Base-by-base conservation (phyloP, 2,329 filamentous ascomycete species). In the Madurella fahalii region DNA sequence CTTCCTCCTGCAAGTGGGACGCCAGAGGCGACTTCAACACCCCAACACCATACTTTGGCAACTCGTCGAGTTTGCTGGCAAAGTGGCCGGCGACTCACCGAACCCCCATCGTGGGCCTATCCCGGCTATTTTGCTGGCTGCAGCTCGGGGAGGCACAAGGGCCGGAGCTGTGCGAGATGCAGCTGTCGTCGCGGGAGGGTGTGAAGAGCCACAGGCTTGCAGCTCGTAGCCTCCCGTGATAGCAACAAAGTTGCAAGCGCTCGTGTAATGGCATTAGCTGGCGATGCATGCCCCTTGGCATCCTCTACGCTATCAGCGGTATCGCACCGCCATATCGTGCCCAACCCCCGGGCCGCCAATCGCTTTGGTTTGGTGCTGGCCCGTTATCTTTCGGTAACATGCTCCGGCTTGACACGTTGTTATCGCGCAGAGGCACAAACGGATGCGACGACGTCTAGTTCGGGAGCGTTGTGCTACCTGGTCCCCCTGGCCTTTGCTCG, bases 371-470 rank as follows among this genome's bases (percentile, higher is more conserved):
- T 57, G 52, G 41, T 47, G 49, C 52, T 59, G 60, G 54, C 52
- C 51, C 47, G 51, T 61, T 64, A 63, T 64, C 62, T 60, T 48
- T 50, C 13, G 53, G 31, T 25, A 46, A 48, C 47, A 57, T 54
- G 53, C 53, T 45, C 16, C 16, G 31, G 52, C 34, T 45, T 40
- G 41, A 41, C 47, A 55, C 50, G 16, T 30, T 20, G 40, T 18
- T 49, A 50, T 50, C 31, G 17, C 31, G 32, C 48, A 39, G 31
- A 18, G 48, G 18, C 40, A 13, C 9, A 8, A 42, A 40, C 46
- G 16, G 40, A 20, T 37, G 40, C 40, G n/a, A 16, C 46, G 37
- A 31, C 3, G 7, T 39, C 30, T 25, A 34, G 34, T 11, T 37
- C 34, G 13, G 34, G 9, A 37, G 34, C 13, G 4, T 9, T 52